Conservation (phyloP, 345 rosid species). For the Heritiera littoralis region DNA sequence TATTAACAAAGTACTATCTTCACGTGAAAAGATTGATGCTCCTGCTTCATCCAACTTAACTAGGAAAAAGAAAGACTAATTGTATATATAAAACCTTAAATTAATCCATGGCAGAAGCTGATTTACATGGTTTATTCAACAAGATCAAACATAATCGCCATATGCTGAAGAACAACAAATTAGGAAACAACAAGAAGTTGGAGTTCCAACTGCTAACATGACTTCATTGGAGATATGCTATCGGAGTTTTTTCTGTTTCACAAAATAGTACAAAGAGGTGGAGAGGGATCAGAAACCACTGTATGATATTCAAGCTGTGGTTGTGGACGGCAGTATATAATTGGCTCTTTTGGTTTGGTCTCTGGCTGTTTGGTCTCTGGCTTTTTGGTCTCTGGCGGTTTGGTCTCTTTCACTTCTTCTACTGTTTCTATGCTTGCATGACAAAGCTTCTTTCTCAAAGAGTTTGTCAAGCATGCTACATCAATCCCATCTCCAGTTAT, state of each 20-base stretch:
- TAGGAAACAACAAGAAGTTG: too few species aligned
- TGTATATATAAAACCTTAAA: too few species aligned
- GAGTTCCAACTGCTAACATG: not conserved
- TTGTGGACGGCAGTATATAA: not conserved
- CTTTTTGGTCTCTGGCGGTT: too few species aligned
- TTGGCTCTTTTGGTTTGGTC: not conserved
- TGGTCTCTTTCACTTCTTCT: constrained; percentile 28
- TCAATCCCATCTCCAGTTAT: constrained; percentile 40
- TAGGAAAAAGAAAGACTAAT: too few species aligned
- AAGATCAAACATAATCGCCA: not conserved
- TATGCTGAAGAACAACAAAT: not conserved
- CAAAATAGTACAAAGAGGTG: constrained; percentile 32
- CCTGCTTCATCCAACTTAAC: not conserved
- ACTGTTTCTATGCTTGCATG: constrained; percentile 31
- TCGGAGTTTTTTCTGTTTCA: constrained; percentile 14
- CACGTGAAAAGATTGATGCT: not conserved
- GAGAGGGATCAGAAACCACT: constrained; percentile 32
- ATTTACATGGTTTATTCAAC: too few species aligned
- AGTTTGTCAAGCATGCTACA: constrained; percentile 33
- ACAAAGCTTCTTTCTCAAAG: constrained; percentile 37
- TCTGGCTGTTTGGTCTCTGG: too few species aligned
- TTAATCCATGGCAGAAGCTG: too few species aligned
- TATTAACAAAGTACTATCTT: not conserved
- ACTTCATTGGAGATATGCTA: not conserved
- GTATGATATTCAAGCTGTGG: constrained; percentile 22